Percentiles rank a stretch among this genome's conserved stretches.
These are phyloP conservation scores for Aspergillus glaucus DNA, from an alignment of 2,329 filamentous ascomycete genomes.

Conservation along the genomic window DNA sequence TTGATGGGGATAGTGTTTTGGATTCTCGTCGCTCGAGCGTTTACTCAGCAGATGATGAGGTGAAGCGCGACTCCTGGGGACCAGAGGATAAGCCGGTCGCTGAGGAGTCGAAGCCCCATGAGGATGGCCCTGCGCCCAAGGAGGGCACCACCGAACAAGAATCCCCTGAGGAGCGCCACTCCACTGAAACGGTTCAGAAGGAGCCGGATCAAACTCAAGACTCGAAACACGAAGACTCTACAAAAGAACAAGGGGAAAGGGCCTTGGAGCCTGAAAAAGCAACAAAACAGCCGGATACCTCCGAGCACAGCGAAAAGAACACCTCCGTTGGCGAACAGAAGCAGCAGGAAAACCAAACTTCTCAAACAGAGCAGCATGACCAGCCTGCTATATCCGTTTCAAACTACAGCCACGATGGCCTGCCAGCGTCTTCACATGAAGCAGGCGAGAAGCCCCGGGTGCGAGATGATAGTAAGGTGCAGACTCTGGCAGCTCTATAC, in stretches of 20 bases:
- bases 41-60: constrained; percentile 1
- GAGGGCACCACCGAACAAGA: neutral
- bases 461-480: neutral
- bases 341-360: neutral
- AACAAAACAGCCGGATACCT: neutral
- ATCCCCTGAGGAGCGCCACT: neutral
- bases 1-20: constrained; percentile 18
- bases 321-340: neutral
- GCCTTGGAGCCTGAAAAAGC: neutral
- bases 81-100: neutral
- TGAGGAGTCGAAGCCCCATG: neutral
- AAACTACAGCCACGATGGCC: neutral
- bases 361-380: neutral
- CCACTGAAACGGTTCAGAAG: too few species aligned
- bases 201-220: too few species aligned
- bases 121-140: neutral
- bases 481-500: neutral
- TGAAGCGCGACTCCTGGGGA: neutral
- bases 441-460: neutral
- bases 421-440: neutral
- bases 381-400: neutral
- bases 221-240: too few species aligned
- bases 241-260: too few species aligned
- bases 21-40: constrained; percentile 13
- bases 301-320: neutral